Evolutionary conservation across 176 grass and related monocot species (phyloP).

Genomic region (Eleusine coracana): DNA sequence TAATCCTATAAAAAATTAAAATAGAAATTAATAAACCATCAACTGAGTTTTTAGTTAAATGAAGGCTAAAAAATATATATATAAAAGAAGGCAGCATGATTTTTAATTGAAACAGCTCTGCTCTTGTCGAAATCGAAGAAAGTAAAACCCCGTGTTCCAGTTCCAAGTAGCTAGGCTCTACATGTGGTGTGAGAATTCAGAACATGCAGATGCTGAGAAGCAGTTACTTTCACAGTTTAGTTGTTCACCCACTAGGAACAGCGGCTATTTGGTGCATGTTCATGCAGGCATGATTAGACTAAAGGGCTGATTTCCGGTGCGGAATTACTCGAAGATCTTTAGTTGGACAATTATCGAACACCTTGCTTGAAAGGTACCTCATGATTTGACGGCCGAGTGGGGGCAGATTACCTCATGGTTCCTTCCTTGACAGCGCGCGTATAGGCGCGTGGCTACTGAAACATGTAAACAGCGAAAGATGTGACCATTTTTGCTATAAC

Average conservation of each 20-base stretch:
- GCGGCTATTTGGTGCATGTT: neutral
- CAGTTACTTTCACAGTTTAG: neutral
- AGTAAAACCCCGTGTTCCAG: neutral
- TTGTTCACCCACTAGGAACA: slow-evolving; percentile 4
- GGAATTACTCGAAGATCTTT: neutral
- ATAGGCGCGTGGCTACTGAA: neutral
- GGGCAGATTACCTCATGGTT: neutral
- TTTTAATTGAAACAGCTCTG: neutral
- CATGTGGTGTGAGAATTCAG: too few relatives aligned
- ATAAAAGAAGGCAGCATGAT: neutral
- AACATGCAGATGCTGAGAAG: too few relatives aligned
- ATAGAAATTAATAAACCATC: too few relatives aligned
- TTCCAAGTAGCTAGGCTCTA: too few relatives aligned
- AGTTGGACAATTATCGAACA: neutral
- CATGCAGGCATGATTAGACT: neutral
- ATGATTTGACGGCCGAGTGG: slow-evolving; percentile 20
- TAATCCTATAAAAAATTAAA: too few relatives aligned
- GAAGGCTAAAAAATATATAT: too few relatives aligned
- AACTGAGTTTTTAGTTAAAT: too few relatives aligned
- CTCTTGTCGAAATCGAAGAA: neutral
- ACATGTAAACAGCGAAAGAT: neutral
- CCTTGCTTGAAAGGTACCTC: neutral
- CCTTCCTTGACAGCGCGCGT: neutral
- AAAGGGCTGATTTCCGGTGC: neutral
- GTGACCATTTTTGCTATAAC: neutral